Percentiles rank a stretch among this genome's conserved stretches.
Conservation (phyloP, 75 land plant genomes). For the Cunninghamia lanceolata region DNA sequence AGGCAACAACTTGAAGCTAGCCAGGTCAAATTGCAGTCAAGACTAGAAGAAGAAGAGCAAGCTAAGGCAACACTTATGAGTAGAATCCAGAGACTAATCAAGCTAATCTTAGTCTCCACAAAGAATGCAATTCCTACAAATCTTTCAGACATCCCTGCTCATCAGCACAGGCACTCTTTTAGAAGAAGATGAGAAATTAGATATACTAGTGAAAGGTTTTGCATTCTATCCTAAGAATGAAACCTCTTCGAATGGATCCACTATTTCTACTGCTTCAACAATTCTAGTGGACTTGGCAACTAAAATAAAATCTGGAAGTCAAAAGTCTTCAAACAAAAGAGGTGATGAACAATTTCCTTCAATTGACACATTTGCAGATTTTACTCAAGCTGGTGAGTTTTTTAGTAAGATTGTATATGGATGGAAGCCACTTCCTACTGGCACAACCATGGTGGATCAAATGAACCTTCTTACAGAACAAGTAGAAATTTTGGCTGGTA, state of each 20-base stretch:
- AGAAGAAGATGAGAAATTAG: constrained; percentile 51
- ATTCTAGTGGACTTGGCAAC: constrained; percentile 23
- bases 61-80: too few relatives aligned
- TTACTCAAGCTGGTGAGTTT: constrained; percentile 70
- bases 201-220: constrained; percentile 8
- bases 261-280: background rate
- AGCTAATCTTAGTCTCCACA: too few relatives aligned
- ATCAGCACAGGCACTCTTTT: constrained; percentile 43
- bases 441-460: background rate
- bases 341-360: too few relatives aligned
- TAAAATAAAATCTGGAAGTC: constrained; percentile 39
- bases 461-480: too few relatives aligned
- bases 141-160: too few relatives aligned
- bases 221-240: constrained; percentile 13
- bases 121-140: too few relatives aligned
- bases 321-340: constrained; percentile 29
- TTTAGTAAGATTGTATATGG: constrained; percentile 38
- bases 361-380: constrained; percentile 42
- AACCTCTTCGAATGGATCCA: too few relatives aligned
- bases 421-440: constrained; percentile 36
- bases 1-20: too few relatives aligned
- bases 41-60: too few relatives aligned
- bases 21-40: too few relatives aligned
- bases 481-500: too few relatives aligned
- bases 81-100: too few relatives aligned